These are phyloP conservation scores for Fusarium proliferatum DNA, from an alignment of 2,329 filamentous ascomycete species.

Conservation along the genomic window DNA sequence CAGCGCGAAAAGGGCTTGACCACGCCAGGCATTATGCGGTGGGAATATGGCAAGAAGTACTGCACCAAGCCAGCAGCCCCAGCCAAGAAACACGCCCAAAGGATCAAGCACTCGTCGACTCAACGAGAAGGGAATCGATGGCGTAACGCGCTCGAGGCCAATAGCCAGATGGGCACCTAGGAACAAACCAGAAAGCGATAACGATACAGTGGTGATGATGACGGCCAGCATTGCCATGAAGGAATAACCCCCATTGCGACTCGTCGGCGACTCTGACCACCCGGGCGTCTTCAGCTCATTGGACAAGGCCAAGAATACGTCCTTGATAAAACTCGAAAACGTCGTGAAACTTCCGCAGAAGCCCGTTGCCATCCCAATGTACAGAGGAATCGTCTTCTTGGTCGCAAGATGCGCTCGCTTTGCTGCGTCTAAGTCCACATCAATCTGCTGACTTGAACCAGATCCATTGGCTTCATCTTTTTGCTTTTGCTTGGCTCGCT, in stretches of 20 bases:
- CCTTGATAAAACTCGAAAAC: constrained; percentile 87
- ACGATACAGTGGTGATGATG: constrained; percentile 75
- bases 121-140: constrained; percentile 67
- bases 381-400: constrained; percentile 90
- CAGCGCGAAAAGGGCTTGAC: constrained; percentile 77
- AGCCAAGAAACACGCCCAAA: constrained; percentile 71
- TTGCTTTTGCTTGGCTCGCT: constrained; percentile 45
- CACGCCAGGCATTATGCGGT: constrained; percentile 80
- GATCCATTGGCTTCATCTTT: constrained; percentile 54
- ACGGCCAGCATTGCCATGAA: constrained; percentile 85
- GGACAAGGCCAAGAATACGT: constrained; percentile 81
- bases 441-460: constrained; percentile 19
- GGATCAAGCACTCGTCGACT: constrained; percentile 73
- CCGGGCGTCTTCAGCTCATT: constrained; percentile 70
- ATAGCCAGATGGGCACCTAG: constrained; percentile 81
- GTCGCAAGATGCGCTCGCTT: constrained; percentile 69
- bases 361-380: constrained; percentile 85
- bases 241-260: constrained; percentile 78
- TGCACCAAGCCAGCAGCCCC: constrained; percentile 82
- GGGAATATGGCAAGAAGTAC: constrained; percentile 78
- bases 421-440: constrained; percentile 55
- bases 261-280: constrained; percentile 50
- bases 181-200: constrained; percentile 76
- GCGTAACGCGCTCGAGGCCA: constrained; percentile 66
- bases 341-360: constrained; percentile 93